Conservation (phyloP, 495 filamentous ascomycete genomes). For the Pseudomonodictys pantanalensis region DNA sequence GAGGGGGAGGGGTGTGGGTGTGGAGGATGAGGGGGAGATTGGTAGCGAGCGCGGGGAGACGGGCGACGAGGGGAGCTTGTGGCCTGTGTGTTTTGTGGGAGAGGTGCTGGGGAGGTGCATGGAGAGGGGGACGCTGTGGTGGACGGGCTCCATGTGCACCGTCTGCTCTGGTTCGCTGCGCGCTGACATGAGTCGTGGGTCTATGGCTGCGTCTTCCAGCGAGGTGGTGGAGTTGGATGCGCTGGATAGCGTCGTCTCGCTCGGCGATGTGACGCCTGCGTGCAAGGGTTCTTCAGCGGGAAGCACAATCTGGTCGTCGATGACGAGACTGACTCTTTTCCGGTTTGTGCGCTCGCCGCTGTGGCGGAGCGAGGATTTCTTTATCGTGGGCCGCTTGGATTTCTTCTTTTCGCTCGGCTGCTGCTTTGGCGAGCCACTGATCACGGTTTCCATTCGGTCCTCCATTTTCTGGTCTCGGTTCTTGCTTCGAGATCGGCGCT, state of each 20-base stretch:
- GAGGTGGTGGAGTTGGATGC: constrained; percentile 14
- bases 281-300: constrained; percentile 22
- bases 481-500: constrained; percentile 5
- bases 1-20: constrained; percentile 20
- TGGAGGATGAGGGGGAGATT: constrained; percentile 38
- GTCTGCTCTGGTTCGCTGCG: background rate
- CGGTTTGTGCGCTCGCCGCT: constrained; percentile 1
- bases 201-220: constrained; percentile 14
- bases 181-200: constrained; percentile 13
- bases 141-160: constrained; percentile 12
- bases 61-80: constrained; percentile 10
- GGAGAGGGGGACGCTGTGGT: constrained; percentile 19
- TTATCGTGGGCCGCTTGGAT: constrained; percentile 11
- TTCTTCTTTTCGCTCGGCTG: constrained; percentile 7
- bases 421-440: background rate
- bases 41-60: constrained; percentile 41
- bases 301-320: constrained; percentile 34
- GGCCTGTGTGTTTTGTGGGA: constrained; percentile 13
- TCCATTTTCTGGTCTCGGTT: constrained; percentile 4
- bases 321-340: constrained; percentile 30
- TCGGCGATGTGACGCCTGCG: background rate
- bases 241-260: constrained; percentile 9
- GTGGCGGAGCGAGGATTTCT: constrained; percentile 29
- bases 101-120: constrained; percentile 4
- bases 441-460: background rate